Percentiles rank a stretch among this genome's conserved stretches.
phyloP scores from a whole-genome alignment of 495 filamentous ascomycete genomes.

The Aspergillus haitiensis region DNA sequence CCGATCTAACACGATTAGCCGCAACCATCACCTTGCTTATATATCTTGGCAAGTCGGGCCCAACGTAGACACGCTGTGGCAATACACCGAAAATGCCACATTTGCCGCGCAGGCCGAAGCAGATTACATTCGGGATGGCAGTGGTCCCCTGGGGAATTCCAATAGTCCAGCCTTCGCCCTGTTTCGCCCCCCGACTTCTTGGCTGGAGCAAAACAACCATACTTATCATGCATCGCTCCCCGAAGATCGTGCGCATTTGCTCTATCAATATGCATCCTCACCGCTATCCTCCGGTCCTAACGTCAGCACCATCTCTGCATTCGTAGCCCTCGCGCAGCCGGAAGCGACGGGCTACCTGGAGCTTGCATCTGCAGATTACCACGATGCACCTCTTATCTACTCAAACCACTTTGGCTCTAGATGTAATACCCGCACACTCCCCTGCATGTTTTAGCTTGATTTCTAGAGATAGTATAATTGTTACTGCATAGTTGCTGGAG shows the following conservation, averaged over 20 bases:
- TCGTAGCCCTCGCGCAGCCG: neutral
- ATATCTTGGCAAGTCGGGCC: too few species aligned
- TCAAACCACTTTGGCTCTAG: neutral
- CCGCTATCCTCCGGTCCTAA: neutral
- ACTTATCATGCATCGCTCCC: neutral
- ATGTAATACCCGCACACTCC: too few species aligned
- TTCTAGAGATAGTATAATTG: too few species aligned
- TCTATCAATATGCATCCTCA: neutral
- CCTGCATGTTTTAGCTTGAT: too few species aligned
- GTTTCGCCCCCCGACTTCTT: neutral
- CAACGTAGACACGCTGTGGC: too few species aligned
- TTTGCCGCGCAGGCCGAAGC: neutral
- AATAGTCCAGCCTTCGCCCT: neutral
- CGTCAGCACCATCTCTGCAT: neutral
- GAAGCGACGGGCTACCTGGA: neutral
- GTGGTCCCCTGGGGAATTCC: neutral
- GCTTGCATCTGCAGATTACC: neutral
- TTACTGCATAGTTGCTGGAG: too few species aligned
- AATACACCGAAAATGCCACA: neutral
- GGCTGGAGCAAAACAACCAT: neutral
- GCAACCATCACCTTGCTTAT: neutral
- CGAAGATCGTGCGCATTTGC: neutral
- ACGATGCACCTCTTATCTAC: neutral
- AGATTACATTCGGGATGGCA: neutral
- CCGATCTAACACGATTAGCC: neutral